A percentile compares a stretch with the other conserved stretches of the same genome.
phyloP scores from a whole-genome alignment of 768 basidiomycete genomes.

The Tephrocybe sp. region DNA sequence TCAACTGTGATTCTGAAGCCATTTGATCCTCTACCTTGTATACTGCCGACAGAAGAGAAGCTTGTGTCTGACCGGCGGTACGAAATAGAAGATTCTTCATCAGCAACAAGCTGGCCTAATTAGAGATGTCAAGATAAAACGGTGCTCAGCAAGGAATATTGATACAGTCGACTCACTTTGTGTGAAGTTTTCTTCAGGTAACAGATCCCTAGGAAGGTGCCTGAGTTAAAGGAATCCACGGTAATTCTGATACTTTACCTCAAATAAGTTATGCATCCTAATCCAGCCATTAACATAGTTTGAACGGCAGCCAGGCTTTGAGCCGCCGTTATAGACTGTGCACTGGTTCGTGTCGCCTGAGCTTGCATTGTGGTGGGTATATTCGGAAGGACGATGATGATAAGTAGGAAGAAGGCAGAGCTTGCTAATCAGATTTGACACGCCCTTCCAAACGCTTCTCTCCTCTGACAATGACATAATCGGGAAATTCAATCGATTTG shows the following conservation, averaged over 20 bases:
- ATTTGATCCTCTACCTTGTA: constrained; percentile 43
- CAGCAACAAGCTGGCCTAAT: constrained; percentile 54
- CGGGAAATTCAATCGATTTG: too few species aligned
- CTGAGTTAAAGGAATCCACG: not conserved
- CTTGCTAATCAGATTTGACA: not conserved
- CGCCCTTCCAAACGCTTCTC: not conserved
- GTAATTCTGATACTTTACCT: constrained; percentile 36
- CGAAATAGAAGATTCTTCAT: constrained; percentile 36
- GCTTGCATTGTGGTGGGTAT: constrained; percentile 27
- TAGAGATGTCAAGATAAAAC: constrained; percentile 1
- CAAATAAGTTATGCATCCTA: constrained; percentile 77
- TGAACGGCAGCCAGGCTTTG: constrained; percentile 72
- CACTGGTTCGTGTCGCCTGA: constrained; percentile 30
- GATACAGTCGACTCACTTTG: constrained; percentile 40
- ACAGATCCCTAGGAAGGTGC: constrained; percentile 49
- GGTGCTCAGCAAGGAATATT: not conserved
- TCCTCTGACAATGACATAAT: too few species aligned
- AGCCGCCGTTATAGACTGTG: constrained; percentile 45
- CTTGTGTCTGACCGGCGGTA: constrained; percentile 29
- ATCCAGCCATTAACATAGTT: constrained; percentile 66
- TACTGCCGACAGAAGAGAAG: constrained; percentile 35
- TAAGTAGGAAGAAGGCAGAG: not conserved
- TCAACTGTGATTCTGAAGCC: constrained; percentile 68
- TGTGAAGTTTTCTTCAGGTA: constrained; percentile 78
- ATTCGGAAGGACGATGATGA: not conserved